Evolutionary conservation across 2,329 filamentous ascomycete species (phyloP).

Genomic region (Rutstroemia sp.): DNA sequence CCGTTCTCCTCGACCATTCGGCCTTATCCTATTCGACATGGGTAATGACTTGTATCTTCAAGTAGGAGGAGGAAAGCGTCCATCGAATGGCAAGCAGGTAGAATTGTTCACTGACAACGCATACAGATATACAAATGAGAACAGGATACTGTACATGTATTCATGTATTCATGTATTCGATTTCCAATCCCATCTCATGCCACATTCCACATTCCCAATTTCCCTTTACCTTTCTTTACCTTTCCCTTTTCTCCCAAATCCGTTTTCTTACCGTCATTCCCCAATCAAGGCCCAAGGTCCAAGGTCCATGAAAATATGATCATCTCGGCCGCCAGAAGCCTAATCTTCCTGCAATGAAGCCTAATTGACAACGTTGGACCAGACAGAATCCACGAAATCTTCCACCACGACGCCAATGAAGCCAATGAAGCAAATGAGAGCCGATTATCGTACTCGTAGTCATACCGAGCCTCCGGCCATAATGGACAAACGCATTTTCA

Average conservation of each 20-base stretch:
- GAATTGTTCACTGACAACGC: slow-evolving; percentile 9
- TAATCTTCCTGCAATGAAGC: slow-evolving; percentile 21
- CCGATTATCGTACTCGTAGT: background rate
- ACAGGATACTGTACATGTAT: background rate
- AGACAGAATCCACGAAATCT: slow-evolving; percentile 1
- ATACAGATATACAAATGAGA: slow-evolving; percentile 3
- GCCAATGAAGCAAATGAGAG: background rate
- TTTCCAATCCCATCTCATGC: background rate
- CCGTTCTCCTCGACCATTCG: background rate
- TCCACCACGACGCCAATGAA: background rate
- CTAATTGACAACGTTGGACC: slow-evolving; percentile 11
- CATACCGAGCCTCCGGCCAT: background rate
- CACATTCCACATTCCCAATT: background rate
- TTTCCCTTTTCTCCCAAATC: background rate
- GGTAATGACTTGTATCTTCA: background rate
- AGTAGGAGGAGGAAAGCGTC: background rate
- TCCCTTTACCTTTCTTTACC: background rate
- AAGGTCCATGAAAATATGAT: background rate
- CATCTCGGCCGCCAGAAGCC: background rate
- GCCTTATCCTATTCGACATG: background rate
- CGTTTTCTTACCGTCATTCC: background rate
- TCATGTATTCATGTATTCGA: background rate
- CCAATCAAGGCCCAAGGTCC: background rate
- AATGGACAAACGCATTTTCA: no score
- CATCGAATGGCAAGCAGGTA: background rate